Conservation (phyloP, 139 green algal species). For the Chlorella ohadii region DNA sequence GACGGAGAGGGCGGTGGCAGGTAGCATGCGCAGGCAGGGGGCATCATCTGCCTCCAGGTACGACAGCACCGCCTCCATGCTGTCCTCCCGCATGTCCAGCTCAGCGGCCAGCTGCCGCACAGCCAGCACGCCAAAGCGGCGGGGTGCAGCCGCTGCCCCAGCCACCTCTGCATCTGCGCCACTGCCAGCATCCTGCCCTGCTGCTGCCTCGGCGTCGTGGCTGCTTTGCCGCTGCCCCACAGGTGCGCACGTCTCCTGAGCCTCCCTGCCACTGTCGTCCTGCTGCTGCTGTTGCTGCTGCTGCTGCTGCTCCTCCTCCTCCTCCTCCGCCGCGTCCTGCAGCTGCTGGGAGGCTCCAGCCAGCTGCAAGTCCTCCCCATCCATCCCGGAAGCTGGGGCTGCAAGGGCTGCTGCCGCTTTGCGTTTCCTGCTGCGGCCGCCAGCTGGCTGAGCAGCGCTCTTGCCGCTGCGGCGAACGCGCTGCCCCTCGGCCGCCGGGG, state of each 20-base stretch:
- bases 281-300: neutral
- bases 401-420: neutral
- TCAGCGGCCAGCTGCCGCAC: conserved; percentile 27
- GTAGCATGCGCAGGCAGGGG: conserved; percentile 36
- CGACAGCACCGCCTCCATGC: conserved; percentile 78
- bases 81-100: conserved; percentile 75
- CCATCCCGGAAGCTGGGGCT: neutral
- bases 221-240: too few relatives aligned
- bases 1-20: conserved; percentile 25
- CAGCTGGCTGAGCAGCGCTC: neutral
- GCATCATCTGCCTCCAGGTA: conserved; percentile 66
- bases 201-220: too few relatives aligned
- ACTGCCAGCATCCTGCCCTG: too few relatives aligned
- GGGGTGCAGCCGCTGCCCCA: neutral
- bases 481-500: conserved; percentile 14
- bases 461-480: neutral
- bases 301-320: too few relatives aligned
- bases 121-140: conserved; percentile 54
- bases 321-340: too few relatives aligned
- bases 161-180: neutral
- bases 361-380: neutral
- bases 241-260: too few relatives aligned
- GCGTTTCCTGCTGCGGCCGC: conserved; percentile 4
- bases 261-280: neutral
- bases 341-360: too few relatives aligned